phyloP scores from a whole-genome alignment of 2,329 filamentous ascomycete genomes.

The Intubia oerlemansii region DNA sequence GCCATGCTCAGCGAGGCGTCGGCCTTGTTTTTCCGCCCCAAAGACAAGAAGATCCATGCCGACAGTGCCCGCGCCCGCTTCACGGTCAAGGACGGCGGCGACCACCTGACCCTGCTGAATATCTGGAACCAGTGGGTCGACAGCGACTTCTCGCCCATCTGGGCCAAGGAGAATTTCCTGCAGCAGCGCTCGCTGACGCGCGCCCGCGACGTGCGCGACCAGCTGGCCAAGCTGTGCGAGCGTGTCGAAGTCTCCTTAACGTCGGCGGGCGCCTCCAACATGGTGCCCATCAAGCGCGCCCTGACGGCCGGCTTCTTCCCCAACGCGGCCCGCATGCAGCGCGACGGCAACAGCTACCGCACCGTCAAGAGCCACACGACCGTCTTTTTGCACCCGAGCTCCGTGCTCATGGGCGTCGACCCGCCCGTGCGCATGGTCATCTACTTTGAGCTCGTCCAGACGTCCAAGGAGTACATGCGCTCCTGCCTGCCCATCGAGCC shows the following conservation, averaged over 20 bases:
- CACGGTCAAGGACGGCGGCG: constrained; percentile 75
- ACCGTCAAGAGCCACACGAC: constrained; percentile 80
- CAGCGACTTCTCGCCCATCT: constrained; percentile 68
- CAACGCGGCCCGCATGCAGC: constrained; percentile 67
- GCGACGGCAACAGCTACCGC: constrained; percentile 70
- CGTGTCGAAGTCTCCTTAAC: constrained; percentile 66
- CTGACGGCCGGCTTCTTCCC: constrained; percentile 87
- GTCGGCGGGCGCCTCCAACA: constrained; percentile 46
- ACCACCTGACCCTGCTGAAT: constrained; percentile 73
- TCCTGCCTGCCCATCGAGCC: constrained; percentile 68
- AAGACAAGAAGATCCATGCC: constrained; percentile 93
- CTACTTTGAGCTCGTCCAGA: constrained; percentile 67
- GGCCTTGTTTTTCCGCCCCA: constrained; percentile 80
- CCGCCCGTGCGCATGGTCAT: constrained; percentile 65
- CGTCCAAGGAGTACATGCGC: constrained; percentile 82
- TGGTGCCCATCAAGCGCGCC: constrained; percentile 65
- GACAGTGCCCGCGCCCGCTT: constrained; percentile 80
- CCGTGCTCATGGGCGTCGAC: constrained; percentile 56
- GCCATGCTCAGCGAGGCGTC: constrained; percentile 81
- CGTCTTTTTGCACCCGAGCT: constrained; percentile 80
- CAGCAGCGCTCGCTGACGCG: constrained; percentile 79
- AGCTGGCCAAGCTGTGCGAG: constrained; percentile 80
- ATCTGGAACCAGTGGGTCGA: constrained; percentile 95
- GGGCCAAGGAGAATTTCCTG: constrained; percentile 82
- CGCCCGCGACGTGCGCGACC: constrained; percentile 78